Evolutionary conservation across 345 rosid genomes (phyloP).

Genomic region (Excoecaria agallocha): DNA sequence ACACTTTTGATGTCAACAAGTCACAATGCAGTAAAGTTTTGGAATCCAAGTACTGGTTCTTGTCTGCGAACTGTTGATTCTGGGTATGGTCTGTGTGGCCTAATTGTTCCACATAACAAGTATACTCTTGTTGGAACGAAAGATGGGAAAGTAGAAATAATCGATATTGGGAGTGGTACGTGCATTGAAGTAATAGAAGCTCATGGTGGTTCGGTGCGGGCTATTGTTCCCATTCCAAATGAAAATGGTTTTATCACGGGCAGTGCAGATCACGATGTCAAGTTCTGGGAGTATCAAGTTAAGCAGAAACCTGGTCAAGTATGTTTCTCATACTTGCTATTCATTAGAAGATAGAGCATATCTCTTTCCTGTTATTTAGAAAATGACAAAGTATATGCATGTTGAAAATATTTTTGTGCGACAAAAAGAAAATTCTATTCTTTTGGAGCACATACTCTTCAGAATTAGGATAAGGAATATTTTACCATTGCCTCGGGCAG

Average conservation of each 20-base stretch:
- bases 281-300: conserved; percentile 85
- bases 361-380: neutral
- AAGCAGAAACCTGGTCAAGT: conserved; percentile 70
- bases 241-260: conserved; percentile 85
- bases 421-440: neutral
- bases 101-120: conserved; percentile 74
- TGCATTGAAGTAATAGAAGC: conserved; percentile 69
- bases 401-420: neutral
- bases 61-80: conserved; percentile 90
- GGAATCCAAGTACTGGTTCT: conserved; percentile 97
- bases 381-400: neutral
- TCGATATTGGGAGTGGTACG: conserved; percentile 85
- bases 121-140: conserved; percentile 94
- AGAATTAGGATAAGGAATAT: too few relatives aligned
- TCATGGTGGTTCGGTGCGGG: conserved; percentile 79
- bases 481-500: too few relatives aligned
- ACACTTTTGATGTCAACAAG: conserved; percentile 91
- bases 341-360: neutral
- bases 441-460: neutral
- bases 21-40: conserved; percentile 82
- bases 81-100: conserved; percentile 89
- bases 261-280: conserved; percentile 91
- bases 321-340: neutral
- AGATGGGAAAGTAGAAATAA: conserved; percentile 71
- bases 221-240: conserved; percentile 73